Conservation (phyloP, 495 filamentous ascomycete species). For the Penicillium bialowiezense region DNA sequence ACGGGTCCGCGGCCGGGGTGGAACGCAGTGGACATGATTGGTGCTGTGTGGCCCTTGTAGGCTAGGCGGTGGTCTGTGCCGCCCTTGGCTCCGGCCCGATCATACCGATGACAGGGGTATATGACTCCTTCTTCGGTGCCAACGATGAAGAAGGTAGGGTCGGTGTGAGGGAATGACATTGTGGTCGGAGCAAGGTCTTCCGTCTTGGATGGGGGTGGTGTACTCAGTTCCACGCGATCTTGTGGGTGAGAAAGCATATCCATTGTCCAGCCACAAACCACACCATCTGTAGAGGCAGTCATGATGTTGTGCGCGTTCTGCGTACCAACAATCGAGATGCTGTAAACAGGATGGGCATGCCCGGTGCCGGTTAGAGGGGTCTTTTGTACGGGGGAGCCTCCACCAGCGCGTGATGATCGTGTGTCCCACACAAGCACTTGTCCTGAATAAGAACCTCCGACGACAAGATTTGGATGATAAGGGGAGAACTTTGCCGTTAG, state of each 20-base stretch:
- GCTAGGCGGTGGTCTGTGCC: constrained; percentile 82
- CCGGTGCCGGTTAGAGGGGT: constrained; percentile 88
- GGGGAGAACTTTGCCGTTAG: constrained; percentile 94
- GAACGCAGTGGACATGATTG: constrained; percentile 94
- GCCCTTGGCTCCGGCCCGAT: constrained; percentile 92
- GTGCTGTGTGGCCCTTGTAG: constrained; percentile 86
- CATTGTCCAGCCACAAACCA: constrained; percentile 92
- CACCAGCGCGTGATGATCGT: constrained; percentile 59
- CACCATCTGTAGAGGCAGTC: constrained; percentile 91
- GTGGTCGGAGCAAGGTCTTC: constrained; percentile 95
- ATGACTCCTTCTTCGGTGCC: constrained; percentile 96
- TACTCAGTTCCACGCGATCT: constrained; percentile 80
- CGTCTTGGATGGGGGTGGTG: constrained; percentile 83
- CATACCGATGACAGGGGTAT: constrained; percentile 94
- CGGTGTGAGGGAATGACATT: constrained; percentile 92
- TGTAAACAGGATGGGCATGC: constrained; percentile 96
- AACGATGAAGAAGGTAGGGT: constrained; percentile 96
- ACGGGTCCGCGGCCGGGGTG: constrained; percentile 87
- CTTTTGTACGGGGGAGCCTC: constrained; percentile 86
- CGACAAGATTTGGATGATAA: constrained; percentile 91
- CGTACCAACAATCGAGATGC: constrained; percentile 90
- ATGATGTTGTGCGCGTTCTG: constrained; percentile 99
- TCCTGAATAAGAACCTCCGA: constrained; percentile 92
- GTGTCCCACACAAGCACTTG: constrained; percentile 99
- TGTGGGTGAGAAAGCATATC: constrained; percentile 97